Base-by-base conservation (phyloP, 495 filamentous ascomycete genomes). In the Penicillium malachiteum region DNA sequence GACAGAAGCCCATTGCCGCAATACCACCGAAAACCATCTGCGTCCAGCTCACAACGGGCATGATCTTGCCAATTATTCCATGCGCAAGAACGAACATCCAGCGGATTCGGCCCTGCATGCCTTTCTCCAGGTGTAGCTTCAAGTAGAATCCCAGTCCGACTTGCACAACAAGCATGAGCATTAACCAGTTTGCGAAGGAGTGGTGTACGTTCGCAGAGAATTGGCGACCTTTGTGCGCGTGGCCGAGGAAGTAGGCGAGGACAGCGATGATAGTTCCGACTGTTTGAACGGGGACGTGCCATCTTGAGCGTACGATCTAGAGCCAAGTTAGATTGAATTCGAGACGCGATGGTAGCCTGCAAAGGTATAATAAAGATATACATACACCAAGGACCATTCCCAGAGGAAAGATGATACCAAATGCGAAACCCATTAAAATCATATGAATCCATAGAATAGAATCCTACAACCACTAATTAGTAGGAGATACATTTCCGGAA, bases 1-100 rank as follows among this genome's bases (percentile, higher is more conserved):
- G 86, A 68, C 94, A 98, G 75, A 96, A 97, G n/a, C 94, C 94
- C 54, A 96, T 74, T 40, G 90, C 81, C 1, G 92, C 91, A 62
- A 98, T 96, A 8, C 94, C 95, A 31, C 94, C 94, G 70, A 98
- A 96, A 7, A 98, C 67, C 88, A 98, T 97, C 75, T 98, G 95
- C 8, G 88, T 83, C 94, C 94, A 98, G 37, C 87, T 82, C 4
- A 89, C 80, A 1, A 98, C 71, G 0, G 94, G 94, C 81, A 97
- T 88, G 0, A 81, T 70, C 70, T 96, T 97, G 35, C 94, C 94
- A 48, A 93, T 65, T 41, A 96, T 71, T 8, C 89, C 89, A 65
- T 98, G 94, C 14, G 81, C 77, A 35, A 85, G 66, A 4, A 94
- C 87, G 18, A 91, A 74, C 55, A 83, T 77, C 55, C 81, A 81